A percentile compares a stretch with the other conserved stretches of the same genome.
phyloP scores from a whole-genome alignment of 495 filamentous ascomycete species.

The Penicillium pancosmium region DNA sequence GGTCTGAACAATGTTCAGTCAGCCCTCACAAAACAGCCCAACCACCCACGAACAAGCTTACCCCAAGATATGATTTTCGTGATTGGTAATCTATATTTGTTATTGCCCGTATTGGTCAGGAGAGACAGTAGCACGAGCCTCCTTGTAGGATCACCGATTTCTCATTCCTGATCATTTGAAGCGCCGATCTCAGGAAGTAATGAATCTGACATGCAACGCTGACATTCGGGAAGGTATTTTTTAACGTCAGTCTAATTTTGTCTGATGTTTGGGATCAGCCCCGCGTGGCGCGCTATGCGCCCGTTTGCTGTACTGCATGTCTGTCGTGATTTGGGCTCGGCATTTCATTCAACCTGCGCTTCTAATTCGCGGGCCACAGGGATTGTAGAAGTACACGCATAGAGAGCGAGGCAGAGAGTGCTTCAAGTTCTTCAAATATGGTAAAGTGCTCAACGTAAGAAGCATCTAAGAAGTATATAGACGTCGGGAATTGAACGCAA shows the following conservation, averaged over 20 bases:
- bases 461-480: too few relatives aligned
- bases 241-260: not conserved
- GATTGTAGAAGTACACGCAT: not conserved
- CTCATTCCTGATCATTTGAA: not conserved
- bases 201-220: not conserved
- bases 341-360: not conserved
- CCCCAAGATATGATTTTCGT: not conserved
- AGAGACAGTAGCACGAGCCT: not conserved
- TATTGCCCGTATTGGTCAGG: not conserved
- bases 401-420: not conserved
- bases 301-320: constrained; percentile 6
- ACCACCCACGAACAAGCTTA: too few relatives aligned
- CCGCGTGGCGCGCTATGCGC: constrained; percentile 14
- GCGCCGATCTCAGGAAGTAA: not conserved
- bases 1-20: too few relatives aligned
- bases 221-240: not conserved
- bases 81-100: constrained; percentile 4
- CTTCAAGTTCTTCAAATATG: too few relatives aligned
- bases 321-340: constrained; percentile 2
- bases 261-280: not conserved
- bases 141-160: not conserved
- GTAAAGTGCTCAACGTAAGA: too few relatives aligned
- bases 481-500: not conserved
- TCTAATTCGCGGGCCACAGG: not conserved
- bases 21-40: too few relatives aligned